Base-by-base conservation (phyloP, 441 rosid species). In the Erodium trifolium region DNA sequence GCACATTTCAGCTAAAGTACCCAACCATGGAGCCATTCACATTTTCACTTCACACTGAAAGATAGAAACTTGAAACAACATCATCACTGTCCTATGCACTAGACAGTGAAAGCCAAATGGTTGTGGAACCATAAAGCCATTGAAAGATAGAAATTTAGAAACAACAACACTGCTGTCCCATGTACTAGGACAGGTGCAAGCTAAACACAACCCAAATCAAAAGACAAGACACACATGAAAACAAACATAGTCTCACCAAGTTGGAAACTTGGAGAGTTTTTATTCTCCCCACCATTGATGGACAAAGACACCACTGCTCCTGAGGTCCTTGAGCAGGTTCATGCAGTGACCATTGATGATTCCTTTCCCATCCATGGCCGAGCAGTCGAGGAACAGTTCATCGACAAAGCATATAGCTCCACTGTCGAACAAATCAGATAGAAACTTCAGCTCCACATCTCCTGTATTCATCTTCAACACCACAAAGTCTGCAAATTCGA, bases 391-490 rank as follows among this genome's bases (percentile, higher is more conserved):
- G 66, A 89, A 87, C 59, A 92, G 79, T 79, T 92, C 98, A 6
- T 90, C 88, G 0, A 90, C 81, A 7, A 65, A 80, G 82, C 96
- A 92, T 16, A 90, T 80, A 57, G 73, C 73, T 74, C 94, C 93
- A n/a, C 84, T 87, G 51, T 77, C 76, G 13, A 87, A 73, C 72
- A 92, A 70, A 6, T 72, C 84, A 0, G 75, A 12, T 0, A 92
- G 77, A 65, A 92, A 86, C 73, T 81, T 84, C 76, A 86, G 57
- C 53, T 88, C 93, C 1, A 75, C 75, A 23, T 78, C 81, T 63
- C 86, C 89, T 2, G 88, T 75, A 78, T 82, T 89, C 91, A 89
- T 84, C 82, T 86, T 88, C 72, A 88, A 75, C 14, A 92, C 85
- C 76, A 88, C 91, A n/a, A 87, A 87, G 66, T 86, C 96, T 13